Evolutionary conservation across 306 rosid species (phyloP), one percentile per base, ranked within the genome.

Genomic region (Fragaria nilgerrensis): DNA sequence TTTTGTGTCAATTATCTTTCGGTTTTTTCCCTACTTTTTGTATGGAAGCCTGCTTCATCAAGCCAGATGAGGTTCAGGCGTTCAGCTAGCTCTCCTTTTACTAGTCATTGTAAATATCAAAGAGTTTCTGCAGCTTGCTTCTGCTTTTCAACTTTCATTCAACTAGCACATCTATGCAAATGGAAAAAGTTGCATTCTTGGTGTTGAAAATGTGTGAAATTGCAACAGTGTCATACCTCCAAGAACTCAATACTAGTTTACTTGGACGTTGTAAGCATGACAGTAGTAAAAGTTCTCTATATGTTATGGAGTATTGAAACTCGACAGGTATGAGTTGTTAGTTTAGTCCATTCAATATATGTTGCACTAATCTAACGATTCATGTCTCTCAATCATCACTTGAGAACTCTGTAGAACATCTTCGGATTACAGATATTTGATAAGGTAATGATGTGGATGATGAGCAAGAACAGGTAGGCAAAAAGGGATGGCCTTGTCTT

Each of bases 91-190:
- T 56, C 39, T 63, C 71, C 27, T 50, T 39, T 27, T 39, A n/a
- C 75, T 15, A 61, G 27, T 77, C 76, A 17, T 34, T 82, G 93
- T 88, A 89, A 73, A 82, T 89, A 76, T 55, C 74, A 55, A 65
- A 63, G 27, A 68, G 49, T 62, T 78, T 84, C 79, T n/a, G 75
- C 67, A 25, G 72, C 14, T 72, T 56, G 39, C 48, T 27, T 16
- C 43, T 16, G 32, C 72, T 27, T 62, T 75, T 61, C 52, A 20
- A 49, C 14, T 52, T 70, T 76, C 73, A 10, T 63, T 70, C 50
- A 27, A 71, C 50, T 23, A 15, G 3, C 22, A n/a, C 15, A 41
- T 58, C 39, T 23, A n/a, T 45, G 65, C 5, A 41, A 15, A 41
- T n/a, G 52, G 36, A 9, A 17, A 16, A 55, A 36, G 77, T 22